A percentile compares a stretch with the other conserved stretches of the same genome.
These are phyloP conservation scores for Capsicum baccatum DNA, from an alignment of 257 asterid species.

Conservation along the genomic window DNA sequence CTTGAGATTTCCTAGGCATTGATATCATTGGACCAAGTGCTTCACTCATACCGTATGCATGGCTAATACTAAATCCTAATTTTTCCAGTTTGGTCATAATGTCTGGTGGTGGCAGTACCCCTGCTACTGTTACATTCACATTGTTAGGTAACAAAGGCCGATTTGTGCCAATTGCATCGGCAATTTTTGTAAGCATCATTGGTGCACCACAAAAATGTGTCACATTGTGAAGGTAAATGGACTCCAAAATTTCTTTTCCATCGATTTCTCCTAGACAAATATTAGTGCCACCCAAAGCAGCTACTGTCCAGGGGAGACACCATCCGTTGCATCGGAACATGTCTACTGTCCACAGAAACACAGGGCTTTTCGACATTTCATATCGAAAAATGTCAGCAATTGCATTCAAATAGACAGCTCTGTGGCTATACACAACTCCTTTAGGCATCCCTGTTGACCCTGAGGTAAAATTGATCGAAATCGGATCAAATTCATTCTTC, in stretches of 20 bases:
- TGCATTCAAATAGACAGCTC: constrained; percentile 70
- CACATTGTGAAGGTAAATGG: constrained; percentile 48
- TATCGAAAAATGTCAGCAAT: constrained; percentile 47
- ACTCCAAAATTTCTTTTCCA: constrained; percentile 45
- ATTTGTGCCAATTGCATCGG: constrained; percentile 39
- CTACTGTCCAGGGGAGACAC: constrained; percentile 79
- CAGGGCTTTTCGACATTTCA: constrained; percentile 52
- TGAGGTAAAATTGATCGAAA: constrained; percentile 71
- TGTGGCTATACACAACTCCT: constrained; percentile 78
- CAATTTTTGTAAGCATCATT: constrained; percentile 48
- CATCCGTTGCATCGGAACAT: constrained; percentile 89
- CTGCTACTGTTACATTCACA: constrained; percentile 61
- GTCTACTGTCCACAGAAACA: constrained; percentile 69
- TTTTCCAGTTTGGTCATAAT: constrained; percentile 48
- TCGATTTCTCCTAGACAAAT: constrained; percentile 53
- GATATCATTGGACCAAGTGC: constrained; percentile 66
- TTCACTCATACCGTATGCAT: constrained; percentile 70
- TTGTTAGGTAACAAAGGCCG: constrained; percentile 34
- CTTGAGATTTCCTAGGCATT: constrained; percentile 44
- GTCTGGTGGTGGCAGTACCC: constrained; percentile 52
- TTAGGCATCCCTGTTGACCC: constrained; percentile 83
- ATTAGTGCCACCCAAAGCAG: constrained; percentile 79
- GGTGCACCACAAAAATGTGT: constrained; percentile 77
- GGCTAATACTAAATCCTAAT: constrained; percentile 52
- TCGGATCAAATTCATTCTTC: constrained; percentile 65